Base-by-base conservation (phyloP, 2,329 filamentous ascomycete genomes). In the Falciphora oryzae region DNA sequence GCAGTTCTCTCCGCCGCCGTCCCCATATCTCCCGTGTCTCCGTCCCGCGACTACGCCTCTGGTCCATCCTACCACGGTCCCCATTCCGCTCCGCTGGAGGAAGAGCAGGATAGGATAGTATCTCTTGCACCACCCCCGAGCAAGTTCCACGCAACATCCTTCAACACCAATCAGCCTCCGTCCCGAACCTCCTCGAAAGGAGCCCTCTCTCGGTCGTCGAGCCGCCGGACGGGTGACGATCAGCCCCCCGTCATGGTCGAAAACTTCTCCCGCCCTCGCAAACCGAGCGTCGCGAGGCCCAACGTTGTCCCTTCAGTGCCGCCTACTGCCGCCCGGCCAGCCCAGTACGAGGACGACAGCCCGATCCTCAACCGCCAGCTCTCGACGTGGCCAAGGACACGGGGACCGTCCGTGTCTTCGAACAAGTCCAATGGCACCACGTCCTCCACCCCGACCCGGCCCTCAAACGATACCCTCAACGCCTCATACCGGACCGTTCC, bases 251-350 rank as follows among this genome's bases (percentile, higher is more conserved):
- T 76, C 68, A 71, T 73, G 59, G 76, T 84, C 59, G 81, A 81
- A 69, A 87, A 87, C 73, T 87, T 87, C 71, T 87, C 84, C n/a
- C 79, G 84, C 56, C 84, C 84, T 57, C 78, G 84, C 65, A 84
- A 84, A 66, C 75, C 78, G 56, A 86, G 84, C 71, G 77, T 83
- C 66, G 28, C 60, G n/a, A 57, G 56, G 29, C 62, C 50, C 18
- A 59, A 44, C 16, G 57, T 59, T 10, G 44, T 4, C 44, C 44
- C 44, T 22, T 22, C 32, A n/a, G 27, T 31, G 44, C 18, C 56
- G 18, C 61, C 61, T 10, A 13, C 61, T 16, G 50, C 28, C 27
- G 27, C 35, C 53, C 28, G 50, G 13, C 53, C 62, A 11, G 14
- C 22, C 53, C 53, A 63, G n/a, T 57, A 25, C 65, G 58, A 65